A percentile compares a stretch with the other conserved stretches of the same genome.
phyloP scores from a whole-genome alignment of 2,329 filamentous ascomycete genomes.

The Colletotrichum sojae region DNA sequence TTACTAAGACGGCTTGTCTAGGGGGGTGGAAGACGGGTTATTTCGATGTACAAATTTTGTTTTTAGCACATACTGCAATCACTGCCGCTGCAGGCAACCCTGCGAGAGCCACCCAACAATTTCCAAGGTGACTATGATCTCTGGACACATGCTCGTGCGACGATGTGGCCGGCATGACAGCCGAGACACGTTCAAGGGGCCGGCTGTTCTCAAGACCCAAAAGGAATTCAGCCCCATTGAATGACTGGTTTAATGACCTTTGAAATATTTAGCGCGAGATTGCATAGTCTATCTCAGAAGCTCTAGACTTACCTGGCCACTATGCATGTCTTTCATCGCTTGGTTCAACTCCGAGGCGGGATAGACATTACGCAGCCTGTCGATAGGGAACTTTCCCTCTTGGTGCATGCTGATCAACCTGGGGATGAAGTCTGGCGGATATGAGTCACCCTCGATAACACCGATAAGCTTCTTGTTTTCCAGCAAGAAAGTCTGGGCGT shows the following conservation, averaged over 20 bases:
- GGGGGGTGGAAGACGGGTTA: no score
- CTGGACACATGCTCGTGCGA: no score
- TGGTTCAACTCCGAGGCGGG: constrained; percentile 22
- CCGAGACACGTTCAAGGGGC: background rate
- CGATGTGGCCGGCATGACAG: background rate
- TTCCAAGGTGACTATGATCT: no score
- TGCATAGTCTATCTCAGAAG: no score
- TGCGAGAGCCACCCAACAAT: no score
- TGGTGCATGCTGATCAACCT: constrained; percentile 26
- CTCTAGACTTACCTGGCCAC: constrained; percentile 8
- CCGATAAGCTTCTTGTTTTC: constrained; percentile 29
- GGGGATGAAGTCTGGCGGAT: constrained; percentile 29
- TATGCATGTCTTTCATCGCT: constrained; percentile 33
- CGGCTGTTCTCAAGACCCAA: background rate
- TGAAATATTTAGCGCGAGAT: background rate
- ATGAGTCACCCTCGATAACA: constrained; percentile 26
- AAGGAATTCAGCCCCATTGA: background rate
- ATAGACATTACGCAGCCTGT: constrained; percentile 10
- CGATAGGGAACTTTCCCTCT: constrained; percentile 32
- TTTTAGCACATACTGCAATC: no score
- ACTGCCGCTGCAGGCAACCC: no score
- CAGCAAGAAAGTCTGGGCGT: constrained; percentile 27
- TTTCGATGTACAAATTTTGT: no score
- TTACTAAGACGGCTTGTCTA: constrained; percentile 41
- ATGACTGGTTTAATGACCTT: constrained; percentile 35